These are phyloP conservation scores for Lathyrus aphaca DNA, from an alignment of 306 rosid genomes.

Conservation along the genomic window DNA sequence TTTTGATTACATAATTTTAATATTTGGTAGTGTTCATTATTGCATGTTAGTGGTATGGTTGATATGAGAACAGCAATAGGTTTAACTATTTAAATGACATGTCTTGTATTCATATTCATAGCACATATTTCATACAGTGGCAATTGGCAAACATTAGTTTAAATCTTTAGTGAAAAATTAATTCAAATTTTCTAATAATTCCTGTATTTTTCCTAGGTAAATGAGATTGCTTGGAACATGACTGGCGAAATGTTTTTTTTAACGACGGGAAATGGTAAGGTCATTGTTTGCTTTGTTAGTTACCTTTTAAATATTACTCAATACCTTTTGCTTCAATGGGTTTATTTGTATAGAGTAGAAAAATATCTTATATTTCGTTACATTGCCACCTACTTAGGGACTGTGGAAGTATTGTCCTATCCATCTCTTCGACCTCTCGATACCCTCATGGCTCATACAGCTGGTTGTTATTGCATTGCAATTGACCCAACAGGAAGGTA, in stretches of 20 bases:
- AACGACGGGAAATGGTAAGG: conserved; percentile 93
- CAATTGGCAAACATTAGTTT: conserved; percentile 3
- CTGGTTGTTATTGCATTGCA: conserved; percentile 98
- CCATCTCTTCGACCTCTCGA: conserved; percentile 90
- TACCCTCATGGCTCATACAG: conserved; percentile 96
- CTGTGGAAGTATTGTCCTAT: conserved; percentile 88
- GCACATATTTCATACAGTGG: conserved; percentile 20
- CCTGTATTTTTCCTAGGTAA: conserved; percentile 57
- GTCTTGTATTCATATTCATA: neutral
- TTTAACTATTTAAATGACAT: conserved; percentile 7
- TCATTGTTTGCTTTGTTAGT: conserved; percentile 17
- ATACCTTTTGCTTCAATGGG: neutral
- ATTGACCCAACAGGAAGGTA: conserved; percentile 95
- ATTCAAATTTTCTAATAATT: conserved; percentile 10
- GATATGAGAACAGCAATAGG: neutral
- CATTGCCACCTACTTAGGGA: conserved; percentile 52
- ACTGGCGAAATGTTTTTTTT: conserved; percentile 88
- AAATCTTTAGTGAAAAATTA: conserved; percentile 6
- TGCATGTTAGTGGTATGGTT: conserved; percentile 25
- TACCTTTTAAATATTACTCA: neutral
- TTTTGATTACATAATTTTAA: conserved; percentile 24
- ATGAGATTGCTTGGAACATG: conserved; percentile 98
- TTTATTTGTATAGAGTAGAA: conserved; percentile 24
- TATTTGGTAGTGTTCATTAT: neutral
- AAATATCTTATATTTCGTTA: conserved; percentile 28